Percentiles rank a stretch among this genome's conserved stretches.
Evolutionary conservation across 768 basidiomycete species (phyloP).

Genomic region (Amanita phalloides): DNA sequence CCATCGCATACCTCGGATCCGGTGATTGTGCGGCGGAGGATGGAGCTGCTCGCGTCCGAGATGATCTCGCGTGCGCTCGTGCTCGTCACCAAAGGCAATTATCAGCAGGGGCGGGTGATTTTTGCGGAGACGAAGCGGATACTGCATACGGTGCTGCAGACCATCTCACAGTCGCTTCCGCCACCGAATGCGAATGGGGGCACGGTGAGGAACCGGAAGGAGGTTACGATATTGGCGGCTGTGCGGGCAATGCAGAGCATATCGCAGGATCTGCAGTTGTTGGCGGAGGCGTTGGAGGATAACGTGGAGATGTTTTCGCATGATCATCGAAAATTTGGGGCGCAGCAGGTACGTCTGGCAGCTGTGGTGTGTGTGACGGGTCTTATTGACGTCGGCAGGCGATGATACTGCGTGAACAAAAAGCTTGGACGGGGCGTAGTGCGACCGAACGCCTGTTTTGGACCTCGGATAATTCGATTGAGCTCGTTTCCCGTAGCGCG

Average conservation of each 20-base stretch:
- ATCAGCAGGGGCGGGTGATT: conserved; percentile 82
- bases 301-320: conserved; percentile 88
- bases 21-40: conserved; percentile 83
- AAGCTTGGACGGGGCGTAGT: conserved; percentile 88
- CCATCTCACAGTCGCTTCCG: conserved; percentile 63
- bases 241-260: conserved; percentile 79
- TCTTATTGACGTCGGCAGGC: conserved; percentile 37
- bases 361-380: background rate
- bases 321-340: conserved; percentile 91
- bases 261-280: conserved; percentile 75
- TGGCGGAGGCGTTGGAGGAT: conserved; percentile 84
- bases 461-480: conserved; percentile 85
- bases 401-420: conserved; percentile 92
- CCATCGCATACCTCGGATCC: conserved; percentile 59
- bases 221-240: conserved; percentile 59
- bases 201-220: conserved; percentile 66
- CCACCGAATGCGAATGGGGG: conserved; percentile 37
- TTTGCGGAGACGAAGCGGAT: conserved; percentile 88
- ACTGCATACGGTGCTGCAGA: conserved; percentile 82
- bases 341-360: conserved; percentile 69
- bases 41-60: conserved; percentile 94
- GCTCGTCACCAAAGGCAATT: conserved; percentile 85
- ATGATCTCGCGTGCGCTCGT: conserved; percentile 96
- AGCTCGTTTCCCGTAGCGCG: conserved; percentile 73
- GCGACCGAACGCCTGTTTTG: conserved; percentile 90